Evolutionary conservation across 1,284 basidiomycete species (phyloP).

Genomic region (Sphagnurus paluster): DNA sequence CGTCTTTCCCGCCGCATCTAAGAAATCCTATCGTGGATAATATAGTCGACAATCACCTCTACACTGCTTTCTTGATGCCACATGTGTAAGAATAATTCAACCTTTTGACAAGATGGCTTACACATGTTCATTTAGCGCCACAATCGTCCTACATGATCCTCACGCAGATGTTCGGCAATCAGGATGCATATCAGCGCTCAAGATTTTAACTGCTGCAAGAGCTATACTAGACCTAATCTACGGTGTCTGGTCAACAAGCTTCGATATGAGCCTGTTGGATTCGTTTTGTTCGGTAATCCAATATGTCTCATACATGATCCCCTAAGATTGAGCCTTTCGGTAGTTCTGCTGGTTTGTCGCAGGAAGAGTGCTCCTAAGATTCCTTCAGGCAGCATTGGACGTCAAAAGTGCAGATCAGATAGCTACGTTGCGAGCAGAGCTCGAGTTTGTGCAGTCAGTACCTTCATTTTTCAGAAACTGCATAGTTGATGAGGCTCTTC

Average conservation of each 20-base stretch:
- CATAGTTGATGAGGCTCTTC: constrained; percentile 8
- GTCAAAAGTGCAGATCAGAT: constrained; percentile 53
- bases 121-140: constrained; percentile 41
- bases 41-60: constrained; percentile 65
- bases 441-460: constrained; percentile 65
- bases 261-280: constrained; percentile 64
- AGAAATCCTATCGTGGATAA: constrained; percentile 56
- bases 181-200: constrained; percentile 66
- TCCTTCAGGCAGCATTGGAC: constrained; percentile 59
- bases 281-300: constrained; percentile 55
- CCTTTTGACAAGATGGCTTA: constrained; percentile 2
- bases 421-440: constrained; percentile 54
- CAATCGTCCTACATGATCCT: constrained; percentile 69
- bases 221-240: constrained; percentile 70
- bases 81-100: constrained; percentile 51
- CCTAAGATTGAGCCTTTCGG: constrained; percentile 8
- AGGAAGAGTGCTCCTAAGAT: constrained; percentile 64
- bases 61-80: constrained; percentile 60
- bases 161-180: constrained; percentile 58
- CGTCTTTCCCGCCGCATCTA: constrained; percentile 59
- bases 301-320: constrained; percentile 4
- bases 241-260: constrained; percentile 65
- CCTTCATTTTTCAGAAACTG: constrained; percentile 1
- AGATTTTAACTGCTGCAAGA: constrained; percentile 63
- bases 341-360: constrained; percentile 72